Base-by-base conservation (phyloP, 2,329 filamentous ascomycete genomes). In the Colletotrichum sp. region DNA sequence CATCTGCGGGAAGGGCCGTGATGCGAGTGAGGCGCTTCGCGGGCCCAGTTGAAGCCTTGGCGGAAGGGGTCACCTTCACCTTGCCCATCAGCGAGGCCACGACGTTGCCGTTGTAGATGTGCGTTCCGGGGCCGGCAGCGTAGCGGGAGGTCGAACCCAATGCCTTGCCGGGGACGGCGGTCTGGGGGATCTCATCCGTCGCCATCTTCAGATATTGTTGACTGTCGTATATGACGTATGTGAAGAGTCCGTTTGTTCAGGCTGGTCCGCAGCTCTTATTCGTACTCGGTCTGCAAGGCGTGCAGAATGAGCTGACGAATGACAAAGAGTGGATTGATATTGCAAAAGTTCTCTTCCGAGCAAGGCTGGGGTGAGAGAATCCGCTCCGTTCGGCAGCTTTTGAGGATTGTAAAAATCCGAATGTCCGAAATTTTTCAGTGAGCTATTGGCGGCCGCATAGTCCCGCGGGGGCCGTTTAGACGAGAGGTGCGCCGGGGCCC, bases 51-150 rank as follows among this genome's bases (percentile, higher is more conserved):
- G 89, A 84, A 64, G 84, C 81, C 75, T 85, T 89, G n/a, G 84
- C 84, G 4, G 88, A 85, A 67, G 88, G 85, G 32, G 87, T 86
- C 75, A 93, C 85, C 74, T 88, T 85, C 77, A 96, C 91, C 55
- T 90, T 90, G 64, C 96, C 96, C 66, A 96, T 91, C 77, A 98
- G 92, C 24, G 96, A 98, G 75, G 96, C 93, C 84, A 94, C 94
- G 79, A 98, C 91, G 75, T 93, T 91, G 77, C 92, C 89, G 78
- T 94, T 89, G 85, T 95, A 90, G 79, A 98, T 89, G 84, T 99
- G 95, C 0, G 96, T 98, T 79, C 96, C 97, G 13, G 95, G 89
- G 16, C 96, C 96, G 32, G 95, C 90, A 55, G 90, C 86, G 85
- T 94, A 96, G 79, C 92, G 91, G 71, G 90, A 88, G 22, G 89